phyloP scores from a whole-genome alignment of 148 eudicot genomes.

The Mesembryanthemum crystallinum region DNA sequence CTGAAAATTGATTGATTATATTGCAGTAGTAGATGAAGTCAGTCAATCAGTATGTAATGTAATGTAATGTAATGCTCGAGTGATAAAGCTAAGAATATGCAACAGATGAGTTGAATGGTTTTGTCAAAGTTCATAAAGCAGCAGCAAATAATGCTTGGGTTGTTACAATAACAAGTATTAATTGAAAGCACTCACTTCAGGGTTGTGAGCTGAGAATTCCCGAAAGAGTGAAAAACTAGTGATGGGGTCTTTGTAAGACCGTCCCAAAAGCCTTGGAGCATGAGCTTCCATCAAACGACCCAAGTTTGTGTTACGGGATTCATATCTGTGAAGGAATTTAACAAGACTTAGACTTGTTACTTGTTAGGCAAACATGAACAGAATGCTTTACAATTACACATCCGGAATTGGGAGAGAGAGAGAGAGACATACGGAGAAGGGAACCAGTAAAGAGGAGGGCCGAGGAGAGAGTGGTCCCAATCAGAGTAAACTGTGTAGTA shows the following conservation, averaged over 20 bases:
- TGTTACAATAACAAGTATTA: not conserved
- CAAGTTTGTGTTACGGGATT: conserved; percentile 59
- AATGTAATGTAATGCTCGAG: too few species aligned
- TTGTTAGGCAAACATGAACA: too few species aligned
- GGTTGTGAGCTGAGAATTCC: conserved; percentile 60
- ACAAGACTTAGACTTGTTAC: too few species aligned
- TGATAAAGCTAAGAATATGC: too few species aligned
- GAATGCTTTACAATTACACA: too few species aligned
- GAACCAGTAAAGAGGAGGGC: conserved; percentile 90
- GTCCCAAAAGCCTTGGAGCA: conserved; percentile 72
- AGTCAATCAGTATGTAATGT: too few species aligned
- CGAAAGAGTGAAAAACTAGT: conserved; percentile 64
- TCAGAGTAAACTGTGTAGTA: conserved; percentile 60
- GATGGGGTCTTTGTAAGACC: conserved; percentile 67
- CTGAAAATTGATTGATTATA: conserved; percentile 44
- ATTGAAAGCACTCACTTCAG: conserved; percentile 44
- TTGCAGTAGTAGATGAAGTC: too few species aligned
- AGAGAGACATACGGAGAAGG: conserved; percentile 60
- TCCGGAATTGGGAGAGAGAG: not conserved
- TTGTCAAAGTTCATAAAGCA: too few species aligned
- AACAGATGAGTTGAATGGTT: too few species aligned
- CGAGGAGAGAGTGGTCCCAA: conserved; percentile 52
- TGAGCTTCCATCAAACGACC: conserved; percentile 80
- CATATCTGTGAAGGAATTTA: conserved; percentile 32
- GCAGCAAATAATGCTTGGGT: too few species aligned